Evolutionary conservation across 2,329 filamentous ascomycete genomes (phyloP), one percentile per base, ranked within the genome.

Genomic region (Ophiostoma perfectum): DNA sequence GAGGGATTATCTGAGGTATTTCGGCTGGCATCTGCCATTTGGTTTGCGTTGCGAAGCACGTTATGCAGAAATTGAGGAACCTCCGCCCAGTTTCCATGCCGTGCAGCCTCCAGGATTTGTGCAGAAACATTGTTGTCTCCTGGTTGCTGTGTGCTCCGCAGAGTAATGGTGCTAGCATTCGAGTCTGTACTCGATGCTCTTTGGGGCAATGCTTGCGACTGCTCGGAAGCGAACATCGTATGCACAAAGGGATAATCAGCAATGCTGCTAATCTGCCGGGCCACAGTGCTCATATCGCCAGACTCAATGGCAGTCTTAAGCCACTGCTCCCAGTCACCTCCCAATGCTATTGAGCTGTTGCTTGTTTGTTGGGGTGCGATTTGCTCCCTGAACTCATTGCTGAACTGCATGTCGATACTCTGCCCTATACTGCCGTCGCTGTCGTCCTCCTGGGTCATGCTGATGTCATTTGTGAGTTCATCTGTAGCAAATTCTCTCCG

Each of bases 261-360:
- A 70, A 81, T 79, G 67, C 82, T 79, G 63, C 81, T 80, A 9
- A 45, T 27, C 41, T n/a, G 39, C 4, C 6, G 39, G 8, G 80
- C 78, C 39, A 84, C 79, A 47, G 84, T 74, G 65, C 81, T 79
- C 49, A 87, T 77, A 68, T 84, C 80, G 70, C 88, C 88, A 5
- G 84, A 81, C 74, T 91, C 88, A 65, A 89, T 84, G 60, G 85
- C 87, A 73, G 88, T 87, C 77, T 91, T 91, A 70, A 91, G 79
- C 85, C 88, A 91, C 76, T 90, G 87, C 76, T 91, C 89, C 88
- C 87, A 91, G 73, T 89, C 88, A 71, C 89, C 87, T 74, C 91
- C 88, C 72, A 91, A 81, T 39, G 86, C 82, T 64, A 84, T 81
- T 16, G 83, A 82, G 42, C 78, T 78, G 71, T 87, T 84, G 60